Base-by-base conservation (phyloP, 345 rosid genomes). In the Syzygium jambos region DNA sequence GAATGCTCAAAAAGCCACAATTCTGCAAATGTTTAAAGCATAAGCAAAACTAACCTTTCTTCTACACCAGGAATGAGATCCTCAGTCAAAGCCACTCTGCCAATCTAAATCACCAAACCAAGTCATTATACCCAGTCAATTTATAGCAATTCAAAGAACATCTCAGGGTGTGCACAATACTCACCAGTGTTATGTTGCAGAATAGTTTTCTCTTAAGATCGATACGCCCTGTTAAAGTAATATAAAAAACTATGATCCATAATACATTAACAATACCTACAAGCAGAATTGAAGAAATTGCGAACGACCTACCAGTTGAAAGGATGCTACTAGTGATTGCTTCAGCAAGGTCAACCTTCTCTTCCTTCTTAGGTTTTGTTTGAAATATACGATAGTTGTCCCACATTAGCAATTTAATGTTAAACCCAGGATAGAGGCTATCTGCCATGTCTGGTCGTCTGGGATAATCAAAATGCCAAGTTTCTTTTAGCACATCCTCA, bases 121-220 rank as follows among this genome's bases (percentile, higher is more conserved):
- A 51, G 89, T 91, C 88, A 92, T 55, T 87, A 85, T 61, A 61
- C 22, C 65, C 55, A 57, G 41, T 78, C 29, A 61, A 53, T 11
- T 11, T 55, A 43, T 49, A 88, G 86, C 12, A 78, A 51, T 51
- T 3, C 77, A 57, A 51, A 84, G 53, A 53, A 87, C 84, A 22
- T 46, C 49, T 61, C 83, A 78, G 21, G 7, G 34, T 51, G 38
- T 16, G n/a, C 80, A 57, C 5, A 51, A 80, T 89, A 83, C 93
- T 88, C 90, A 96, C 99, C 96, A 96, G 84, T 87, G 95, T 97
- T 87, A 98, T 96, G 94, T 95, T 96, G 85, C 95, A 92, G 87
- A 96, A 96, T 83, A 98, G 87, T 92, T 95, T 98, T 89, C 98
- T 92, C 87, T 95, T 96, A 87, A 98, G 96, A 84, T 98, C 99